phyloP scores from a whole-genome alignment of 257 asterid genomes.

The Penstemon barbatus region DNA sequence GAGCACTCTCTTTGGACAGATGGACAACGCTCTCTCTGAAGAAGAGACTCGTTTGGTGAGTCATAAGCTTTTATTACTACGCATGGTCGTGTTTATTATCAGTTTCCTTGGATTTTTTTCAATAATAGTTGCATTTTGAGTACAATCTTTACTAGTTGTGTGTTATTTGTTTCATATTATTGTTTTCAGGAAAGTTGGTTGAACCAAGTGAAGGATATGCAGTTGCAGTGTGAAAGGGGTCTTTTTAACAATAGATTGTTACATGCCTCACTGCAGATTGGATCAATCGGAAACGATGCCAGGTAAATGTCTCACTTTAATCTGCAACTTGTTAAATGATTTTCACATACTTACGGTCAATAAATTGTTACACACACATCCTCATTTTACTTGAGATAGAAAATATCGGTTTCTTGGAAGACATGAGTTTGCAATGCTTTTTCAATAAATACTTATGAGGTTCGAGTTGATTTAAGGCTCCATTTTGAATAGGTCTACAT shows the following conservation, averaged over 20 bases:
- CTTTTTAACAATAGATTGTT: constrained; percentile 37
- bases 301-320: constrained; percentile 38
- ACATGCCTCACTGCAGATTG: constrained; percentile 35
- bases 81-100: background rate
- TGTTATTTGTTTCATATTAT: constrained; percentile 1
- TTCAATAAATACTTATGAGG: too few relatives aligned
- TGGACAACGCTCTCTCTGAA: constrained; percentile 75
- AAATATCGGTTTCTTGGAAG: too few relatives aligned
- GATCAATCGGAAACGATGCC: constrained; percentile 38
- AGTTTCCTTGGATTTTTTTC: background rate
- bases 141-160: background rate
- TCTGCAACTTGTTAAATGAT: background rate
- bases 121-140: background rate
- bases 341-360: background rate
- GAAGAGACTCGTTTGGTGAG: constrained; percentile 83
- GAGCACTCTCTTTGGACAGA: constrained; percentile 64
- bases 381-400: too few relatives aligned
- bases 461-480: too few relatives aligned
- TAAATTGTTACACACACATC: background rate
- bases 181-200: constrained; percentile 77
- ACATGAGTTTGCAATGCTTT: too few relatives aligned
- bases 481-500: too few relatives aligned
- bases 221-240: constrained; percentile 74
- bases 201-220: constrained; percentile 88
- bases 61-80: background rate